Evolutionary conservation across 2,329 filamentous ascomycete genomes (phyloP).

Genomic region (Helminthosporium solani): DNA sequence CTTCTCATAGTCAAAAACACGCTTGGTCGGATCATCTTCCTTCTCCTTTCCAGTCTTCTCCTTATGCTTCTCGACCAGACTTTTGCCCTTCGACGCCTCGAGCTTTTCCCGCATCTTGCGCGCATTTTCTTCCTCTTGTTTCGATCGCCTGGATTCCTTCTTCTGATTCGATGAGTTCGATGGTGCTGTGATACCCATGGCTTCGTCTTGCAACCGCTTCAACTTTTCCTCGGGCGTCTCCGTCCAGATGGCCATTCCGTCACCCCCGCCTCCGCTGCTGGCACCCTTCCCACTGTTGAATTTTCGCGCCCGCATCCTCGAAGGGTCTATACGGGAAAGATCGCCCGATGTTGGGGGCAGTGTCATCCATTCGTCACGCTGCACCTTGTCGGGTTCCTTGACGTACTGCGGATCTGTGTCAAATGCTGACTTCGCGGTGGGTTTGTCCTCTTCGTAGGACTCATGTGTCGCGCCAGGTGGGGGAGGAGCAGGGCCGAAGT

Average conservation of each 20-base stretch:
- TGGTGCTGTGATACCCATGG: conserved; percentile 67
- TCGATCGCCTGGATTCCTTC: conserved; percentile 35
- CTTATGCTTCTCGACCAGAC: conserved; percentile 50
- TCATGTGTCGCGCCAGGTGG: conserved; percentile 22
- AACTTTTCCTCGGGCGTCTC: conserved; percentile 89
- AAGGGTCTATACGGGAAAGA: conserved; percentile 70
- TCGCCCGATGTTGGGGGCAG: conserved; percentile 53
- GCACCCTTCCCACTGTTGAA: conserved; percentile 72
- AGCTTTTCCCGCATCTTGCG: conserved; percentile 59
- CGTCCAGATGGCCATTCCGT: conserved; percentile 71
- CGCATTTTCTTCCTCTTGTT: conserved; percentile 49
- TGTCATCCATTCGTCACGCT: conserved; percentile 70
- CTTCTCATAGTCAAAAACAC: conserved; percentile 88
- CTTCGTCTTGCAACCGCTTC: conserved; percentile 74
- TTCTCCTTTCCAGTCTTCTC: conserved; percentile 63
- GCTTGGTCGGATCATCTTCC: conserved; percentile 81
- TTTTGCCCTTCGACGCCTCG: conserved; percentile 46
- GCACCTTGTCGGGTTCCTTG: conserved; percentile 48
- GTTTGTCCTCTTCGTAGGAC: conserved; percentile 12
- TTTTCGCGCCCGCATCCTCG: conserved; percentile 76
- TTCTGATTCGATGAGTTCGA: conserved; percentile 26
- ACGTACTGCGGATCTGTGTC: conserved; percentile 33
- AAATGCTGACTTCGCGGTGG: conserved; percentile 29
- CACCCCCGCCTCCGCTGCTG: conserved; percentile 44
- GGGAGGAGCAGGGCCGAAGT: conserved; percentile 50